Evolutionary conservation across 768 basidiomycete species (phyloP).

Genomic region (Pisolithus tinctorius): DNA sequence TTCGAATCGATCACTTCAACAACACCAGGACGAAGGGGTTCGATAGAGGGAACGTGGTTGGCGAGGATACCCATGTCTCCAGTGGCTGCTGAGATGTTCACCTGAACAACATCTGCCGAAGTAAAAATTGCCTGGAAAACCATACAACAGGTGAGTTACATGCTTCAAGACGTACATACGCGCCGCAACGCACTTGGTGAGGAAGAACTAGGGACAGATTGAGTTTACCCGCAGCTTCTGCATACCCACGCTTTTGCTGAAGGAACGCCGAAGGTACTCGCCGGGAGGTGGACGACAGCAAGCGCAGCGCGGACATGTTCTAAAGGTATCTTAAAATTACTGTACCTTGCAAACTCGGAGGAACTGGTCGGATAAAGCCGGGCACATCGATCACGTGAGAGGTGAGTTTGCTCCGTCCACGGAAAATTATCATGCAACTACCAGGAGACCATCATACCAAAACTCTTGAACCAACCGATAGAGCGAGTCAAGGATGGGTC

Average conservation of each 20-base stretch:
- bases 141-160: conserved; percentile 3
- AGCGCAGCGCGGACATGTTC: conserved; percentile 71
- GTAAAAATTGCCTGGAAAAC: conserved; percentile 74
- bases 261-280: conserved; percentile 46
- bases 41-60: conserved; percentile 97
- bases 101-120: conserved; percentile 89
- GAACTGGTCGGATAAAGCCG: conserved; percentile 23
- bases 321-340: conserved; percentile 6
- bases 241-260: conserved; percentile 76
- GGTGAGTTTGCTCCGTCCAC: too few relatives aligned
- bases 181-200: conserved; percentile 66
- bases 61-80: conserved; percentile 99
- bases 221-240: conserved; percentile 86
- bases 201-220: conserved; percentile 91
- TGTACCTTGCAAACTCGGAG: not conserved
- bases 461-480: too few relatives aligned
- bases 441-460: too few relatives aligned
- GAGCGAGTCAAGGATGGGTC: too few relatives aligned
- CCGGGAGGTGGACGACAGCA: conserved; percentile 58
- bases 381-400: not conserved
- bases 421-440: too few relatives aligned
- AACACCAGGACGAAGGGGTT: conserved; percentile 89
- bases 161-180: conserved; percentile 5
- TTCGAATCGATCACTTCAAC: conserved; percentile 88
- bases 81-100: conserved; percentile 88